Evolutionary conservation across 306 rosid species (phyloP), one percentile per base, ranked within the genome.

Genomic region (Carpinus viminea): DNA sequence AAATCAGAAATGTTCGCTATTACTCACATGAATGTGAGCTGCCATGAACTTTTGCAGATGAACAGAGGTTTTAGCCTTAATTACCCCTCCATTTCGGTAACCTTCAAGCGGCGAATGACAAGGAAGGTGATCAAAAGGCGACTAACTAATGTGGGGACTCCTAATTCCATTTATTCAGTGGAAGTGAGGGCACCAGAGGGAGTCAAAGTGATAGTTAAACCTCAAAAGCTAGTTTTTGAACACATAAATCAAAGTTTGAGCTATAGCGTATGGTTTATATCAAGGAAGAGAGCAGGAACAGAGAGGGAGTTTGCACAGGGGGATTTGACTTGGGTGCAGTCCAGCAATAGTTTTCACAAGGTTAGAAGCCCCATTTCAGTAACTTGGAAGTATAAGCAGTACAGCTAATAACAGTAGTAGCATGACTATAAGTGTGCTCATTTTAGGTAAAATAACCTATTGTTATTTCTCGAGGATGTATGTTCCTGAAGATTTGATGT

Each of bases 341-440:
- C 88, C 21, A 74, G 84, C 36, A 89, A 84, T 55, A 74, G 83
- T 78, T 80, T 80, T 20, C 73, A 82, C 79, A 89, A 79, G 78
- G 98, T 92, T 53, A 94, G 90, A 87, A 94, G 98, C 81, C 96
- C 97, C 34, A 89, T 94, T 74, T 83, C 91, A 70, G 94, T 92
- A 79, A 88, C 92, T 73, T 94, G 97, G 97, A 88, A 90, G 78
- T 72, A 76, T 24, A 79, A 75, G 70, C 68, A 81, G 59, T 45
- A 45, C 8, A 66, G 76, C 64, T 55, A 56, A 45, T 45, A 31
- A 48, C 21, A 61, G 38, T 38, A 55, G 66, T 24, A 20, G 12
- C 46, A 69, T 3, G 6, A 65, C 68, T 18, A 43, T 69, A 57
- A 54, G 52, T 56, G 76, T 56, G 78, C 50, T 78, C 68, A 43